Evolutionary conservation across 2,329 filamentous ascomycete species (phyloP), one percentile per base, ranked within the genome.

Genomic region (Phyllosticta paracitricarpa): DNA sequence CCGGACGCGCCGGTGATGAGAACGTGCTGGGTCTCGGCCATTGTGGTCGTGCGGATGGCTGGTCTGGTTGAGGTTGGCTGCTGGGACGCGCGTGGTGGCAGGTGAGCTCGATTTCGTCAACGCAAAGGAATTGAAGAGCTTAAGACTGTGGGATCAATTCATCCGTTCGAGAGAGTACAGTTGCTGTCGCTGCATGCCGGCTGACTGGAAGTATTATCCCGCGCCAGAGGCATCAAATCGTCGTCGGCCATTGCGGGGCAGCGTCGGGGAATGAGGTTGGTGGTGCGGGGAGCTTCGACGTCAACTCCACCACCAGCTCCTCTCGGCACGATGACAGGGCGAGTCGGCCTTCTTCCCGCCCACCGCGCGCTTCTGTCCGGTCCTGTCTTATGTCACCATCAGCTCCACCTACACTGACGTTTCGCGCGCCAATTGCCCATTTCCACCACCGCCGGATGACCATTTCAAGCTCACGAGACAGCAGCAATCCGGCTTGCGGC

Each of bases 1-100:
- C 64, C 65, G 6, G 63, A 65, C 12, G 64, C 65, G 51, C 64
- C 65, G 12, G 65, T 66, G 52, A 66, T 64, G 33, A 66, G 62
- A 55, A 65, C 61, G 56, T 61, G 59, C 19, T 54, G 53, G 26
- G 59, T 19, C 48, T 53, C 54, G 14, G 14, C 54, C 9, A 28
- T 22, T 24, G 14, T 33, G n/a, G 25, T 26, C n/a, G 53, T 61
- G 40, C 24, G 58, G 52, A 52, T 61, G 3, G 19, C 35, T 56
- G 51, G 19, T 22, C 10, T n/a, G 40, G 3, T 48, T 48, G 14
- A 25, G 24, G 28, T n/a, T 12, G 12, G 52, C 10, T 14, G 30
- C n/a, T 40, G 51, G 48, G 17, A 51, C 17, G 9, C 40, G 12
- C 9, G 7, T 28, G 17, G 40, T 19, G 4, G 22, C 19, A 17